These are phyloP conservation scores for Metschnikowia peoriensis DNA, from an alignment of 805 yeast genomes.

Conservation along the genomic window DNA sequence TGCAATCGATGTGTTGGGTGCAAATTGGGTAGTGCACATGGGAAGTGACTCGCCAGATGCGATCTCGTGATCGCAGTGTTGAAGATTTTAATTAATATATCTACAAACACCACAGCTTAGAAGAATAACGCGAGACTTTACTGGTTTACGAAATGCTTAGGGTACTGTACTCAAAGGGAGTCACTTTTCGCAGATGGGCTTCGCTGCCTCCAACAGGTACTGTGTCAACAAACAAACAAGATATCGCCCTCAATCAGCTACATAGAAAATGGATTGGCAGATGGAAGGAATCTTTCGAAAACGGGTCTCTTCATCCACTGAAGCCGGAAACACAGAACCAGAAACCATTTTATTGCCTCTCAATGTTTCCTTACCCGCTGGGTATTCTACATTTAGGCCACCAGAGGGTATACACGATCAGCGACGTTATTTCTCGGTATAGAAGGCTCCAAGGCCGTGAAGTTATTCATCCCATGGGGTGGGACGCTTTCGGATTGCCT, in stretches of 20 bases:
- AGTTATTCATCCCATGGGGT: conserved; percentile 96
- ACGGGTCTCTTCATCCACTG: conserved; percentile 38
- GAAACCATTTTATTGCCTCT: conserved; percentile 55
- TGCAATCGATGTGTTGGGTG: not conserved
- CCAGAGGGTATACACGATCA: conserved; percentile 85
- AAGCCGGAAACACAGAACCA: not conserved
- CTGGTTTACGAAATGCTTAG: not conserved
- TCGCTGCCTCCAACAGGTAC: not conserved
- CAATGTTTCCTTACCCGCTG: conserved; percentile 97
- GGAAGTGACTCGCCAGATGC: not conserved
- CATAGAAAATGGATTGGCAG: conserved; percentile 53
- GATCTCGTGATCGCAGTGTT: not conserved
- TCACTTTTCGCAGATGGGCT: not conserved
- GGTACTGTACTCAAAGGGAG: not conserved
- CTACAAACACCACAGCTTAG: not conserved
- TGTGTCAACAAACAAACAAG: not conserved
- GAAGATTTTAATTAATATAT: not conserved
- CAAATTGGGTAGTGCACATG: conserved; percentile 1
- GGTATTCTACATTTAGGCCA: conserved; percentile 94
- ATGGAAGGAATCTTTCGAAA: conserved; percentile 43
- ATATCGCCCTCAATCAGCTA: conserved; percentile 25
- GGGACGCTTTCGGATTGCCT: conserved; percentile 98
- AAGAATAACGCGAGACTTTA: not conserved
- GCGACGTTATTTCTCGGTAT: conserved; percentile 79
- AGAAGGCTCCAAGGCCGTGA: conserved; percentile 71